phyloP scores from a whole-genome alignment of 2,329 filamentous ascomycete genomes.

The Emydomyces testavorans region DNA sequence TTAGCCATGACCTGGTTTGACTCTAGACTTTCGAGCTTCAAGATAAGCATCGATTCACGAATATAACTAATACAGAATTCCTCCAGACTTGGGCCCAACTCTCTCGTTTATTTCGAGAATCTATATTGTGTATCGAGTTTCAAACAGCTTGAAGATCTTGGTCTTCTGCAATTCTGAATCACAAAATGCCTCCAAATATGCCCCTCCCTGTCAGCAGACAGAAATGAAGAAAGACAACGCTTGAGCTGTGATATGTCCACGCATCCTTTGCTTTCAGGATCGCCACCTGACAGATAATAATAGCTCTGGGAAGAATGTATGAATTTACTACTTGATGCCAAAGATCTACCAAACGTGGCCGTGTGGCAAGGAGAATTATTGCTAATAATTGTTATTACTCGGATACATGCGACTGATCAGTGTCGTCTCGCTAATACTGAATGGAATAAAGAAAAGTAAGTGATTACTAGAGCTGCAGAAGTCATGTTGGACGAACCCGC shows the following conservation, averaged over 20 bases:
- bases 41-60: too few relatives aligned
- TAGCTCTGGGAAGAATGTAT: constrained; percentile 60
- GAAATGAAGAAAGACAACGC: constrained; percentile 56
- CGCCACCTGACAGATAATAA: constrained; percentile 45
- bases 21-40: too few relatives aligned
- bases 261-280: constrained; percentile 43
- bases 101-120: too few relatives aligned
- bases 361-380: constrained; percentile 51
- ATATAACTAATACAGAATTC: too few relatives aligned
- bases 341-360: constrained; percentile 56
- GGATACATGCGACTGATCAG: too few relatives aligned
- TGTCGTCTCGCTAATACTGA: constrained; percentile 13
- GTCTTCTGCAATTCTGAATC: background rate
- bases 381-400: constrained; percentile 46
- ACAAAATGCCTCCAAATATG: constrained; percentile 18
- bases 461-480: constrained; percentile 45
- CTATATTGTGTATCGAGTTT: background rate
- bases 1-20: too few relatives aligned
- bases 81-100: too few relatives aligned
- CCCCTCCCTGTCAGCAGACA: constrained; percentile 39
- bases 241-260: constrained; percentile 55
- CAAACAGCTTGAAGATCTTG: background rate
- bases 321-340: constrained; percentile 56
- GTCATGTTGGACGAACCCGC: constrained; percentile 48
- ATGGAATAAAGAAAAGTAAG: constrained; percentile 48